Evolutionary conservation across 306 rosid genomes (phyloP).

Genomic region (Vigna radiata): DNA sequence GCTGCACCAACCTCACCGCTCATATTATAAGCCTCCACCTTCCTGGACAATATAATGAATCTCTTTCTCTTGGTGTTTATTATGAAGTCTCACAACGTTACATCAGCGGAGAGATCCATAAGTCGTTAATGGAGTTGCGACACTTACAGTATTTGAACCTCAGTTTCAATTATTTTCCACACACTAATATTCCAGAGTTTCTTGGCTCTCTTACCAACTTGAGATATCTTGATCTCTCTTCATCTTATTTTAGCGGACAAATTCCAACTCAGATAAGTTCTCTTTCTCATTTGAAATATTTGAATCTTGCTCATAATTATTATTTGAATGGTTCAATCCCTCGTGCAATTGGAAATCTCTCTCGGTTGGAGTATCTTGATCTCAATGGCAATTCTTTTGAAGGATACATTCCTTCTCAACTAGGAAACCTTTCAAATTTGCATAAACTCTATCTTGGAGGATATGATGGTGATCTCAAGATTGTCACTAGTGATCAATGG

Average conservation of each 20-base stretch:
- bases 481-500: constrained; percentile 26
- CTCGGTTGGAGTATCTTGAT: not conserved
- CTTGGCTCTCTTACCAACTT: not conserved
- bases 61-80: too few relatives aligned
- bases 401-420: not conserved
- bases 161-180: fast-evolving
- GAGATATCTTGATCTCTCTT: too few relatives aligned
- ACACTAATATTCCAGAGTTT: not conserved
- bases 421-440: not conserved
- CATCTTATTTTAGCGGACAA: not conserved
- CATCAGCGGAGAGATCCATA: not conserved
- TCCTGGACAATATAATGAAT: not conserved
- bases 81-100: not conserved
- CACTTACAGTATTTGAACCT: constrained; percentile 3
- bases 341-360: constrained; percentile 21
- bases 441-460: not conserved
- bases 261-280: not conserved
- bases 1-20: constrained; percentile 25
- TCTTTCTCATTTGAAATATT: not conserved
- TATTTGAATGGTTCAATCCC: not conserved
- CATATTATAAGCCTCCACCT: not conserved
- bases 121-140: constrained; percentile 5
- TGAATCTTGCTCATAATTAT: constrained; percentile 5
- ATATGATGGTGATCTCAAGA: not conserved
- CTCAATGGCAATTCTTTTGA: constrained; percentile 4